Conservation (phyloP, 768 basidiomycete species). For the Auricularia heimuer region DNA sequence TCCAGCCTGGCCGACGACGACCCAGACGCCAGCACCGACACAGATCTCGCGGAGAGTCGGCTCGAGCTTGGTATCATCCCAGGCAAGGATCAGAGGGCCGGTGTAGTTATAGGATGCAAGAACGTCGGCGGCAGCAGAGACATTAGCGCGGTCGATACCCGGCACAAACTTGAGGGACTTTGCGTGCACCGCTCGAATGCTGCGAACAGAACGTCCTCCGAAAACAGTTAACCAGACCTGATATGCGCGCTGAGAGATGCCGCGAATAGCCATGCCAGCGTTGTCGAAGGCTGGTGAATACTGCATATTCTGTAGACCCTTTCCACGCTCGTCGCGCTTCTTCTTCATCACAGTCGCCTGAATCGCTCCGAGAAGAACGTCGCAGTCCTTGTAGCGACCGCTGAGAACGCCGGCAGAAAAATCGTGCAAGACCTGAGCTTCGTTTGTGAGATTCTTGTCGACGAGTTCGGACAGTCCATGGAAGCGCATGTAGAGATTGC, state of each 20-base stretch:
- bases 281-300: conserved; percentile 11
- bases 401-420: conserved; percentile 15
- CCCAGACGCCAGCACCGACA: conserved; percentile 9
- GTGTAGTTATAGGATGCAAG: conserved; percentile 9
- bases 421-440: background rate
- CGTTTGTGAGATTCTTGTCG: conserved; percentile 8
- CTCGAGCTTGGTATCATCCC: conserved; percentile 16
- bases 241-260: conserved; percentile 10
- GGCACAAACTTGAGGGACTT: conserved; percentile 11
- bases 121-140: conserved; percentile 1
- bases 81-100: conserved; percentile 12
- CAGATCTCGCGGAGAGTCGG: conserved; percentile 8
- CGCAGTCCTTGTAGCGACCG: conserved; percentile 11
- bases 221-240: conserved; percentile 10
- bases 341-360: conserved; percentile 11
- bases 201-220: conserved; percentile 12
- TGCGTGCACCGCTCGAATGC: conserved; percentile 5
- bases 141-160: conserved; percentile 9
- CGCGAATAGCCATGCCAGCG: conserved; percentile 12
- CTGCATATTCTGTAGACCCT: conserved; percentile 11
- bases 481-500: conserved; percentile 9
- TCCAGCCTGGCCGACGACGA: conserved; percentile 11
- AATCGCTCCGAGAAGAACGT: conserved; percentile 14
- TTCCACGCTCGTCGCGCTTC: conserved; percentile 8
- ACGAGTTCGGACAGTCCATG: conserved; percentile 12